Conservation (phyloP, 2,329 filamentous ascomycete genomes). For the Blumeriella jaapii region DNA sequence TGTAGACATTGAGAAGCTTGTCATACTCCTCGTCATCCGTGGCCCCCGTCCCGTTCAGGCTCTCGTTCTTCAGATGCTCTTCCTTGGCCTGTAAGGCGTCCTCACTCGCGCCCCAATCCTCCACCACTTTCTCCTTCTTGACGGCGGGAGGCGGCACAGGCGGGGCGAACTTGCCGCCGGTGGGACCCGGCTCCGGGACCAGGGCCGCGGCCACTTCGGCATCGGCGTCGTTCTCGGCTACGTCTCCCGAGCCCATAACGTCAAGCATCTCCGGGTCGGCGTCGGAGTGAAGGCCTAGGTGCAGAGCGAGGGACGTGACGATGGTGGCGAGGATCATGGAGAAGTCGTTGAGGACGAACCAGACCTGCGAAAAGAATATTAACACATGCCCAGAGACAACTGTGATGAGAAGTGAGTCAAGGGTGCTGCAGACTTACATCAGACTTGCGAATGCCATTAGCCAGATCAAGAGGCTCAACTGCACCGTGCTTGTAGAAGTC, state of each 20-base stretch:
- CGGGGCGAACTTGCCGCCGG: neutral
- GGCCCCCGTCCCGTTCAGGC: slow-evolving; percentile 25
- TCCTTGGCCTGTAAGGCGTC: slow-evolving; percentile 30
- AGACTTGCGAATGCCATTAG: slow-evolving; percentile 53
- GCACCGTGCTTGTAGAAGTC: slow-evolving; percentile 71
- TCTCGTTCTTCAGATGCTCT: slow-evolving; percentile 24
- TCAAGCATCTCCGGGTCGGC: slow-evolving; percentile 34
- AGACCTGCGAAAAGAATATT: slow-evolving; percentile 34
- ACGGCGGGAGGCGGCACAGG: slow-evolving; percentile 7
- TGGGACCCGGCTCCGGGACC: slow-evolving; percentile 7
- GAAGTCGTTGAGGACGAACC: slow-evolving; percentile 61
- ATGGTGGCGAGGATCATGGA: slow-evolving; percentile 58
- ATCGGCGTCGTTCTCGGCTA: slow-evolving; percentile 31
- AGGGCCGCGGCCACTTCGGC: slow-evolving; percentile 26
- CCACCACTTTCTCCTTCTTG: slow-evolving; percentile 30
- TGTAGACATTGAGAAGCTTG: slow-evolving; percentile 43
- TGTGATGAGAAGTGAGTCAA: neutral
- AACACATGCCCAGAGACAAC: neutral
- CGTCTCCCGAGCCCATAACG: slow-evolving; percentile 38
- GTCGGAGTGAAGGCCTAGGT: slow-evolving; percentile 41
- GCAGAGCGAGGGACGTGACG: slow-evolving; percentile 48
- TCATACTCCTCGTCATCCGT: slow-evolving; percentile 31
- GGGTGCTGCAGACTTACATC: slow-evolving; percentile 33
- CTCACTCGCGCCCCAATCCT: slow-evolving; percentile 38
- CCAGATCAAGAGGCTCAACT: slow-evolving; percentile 43